Evolutionary conservation across 2,329 filamentous ascomycete species (phyloP).

Genomic region (Neofusicoccum kwambonambiense): DNA sequence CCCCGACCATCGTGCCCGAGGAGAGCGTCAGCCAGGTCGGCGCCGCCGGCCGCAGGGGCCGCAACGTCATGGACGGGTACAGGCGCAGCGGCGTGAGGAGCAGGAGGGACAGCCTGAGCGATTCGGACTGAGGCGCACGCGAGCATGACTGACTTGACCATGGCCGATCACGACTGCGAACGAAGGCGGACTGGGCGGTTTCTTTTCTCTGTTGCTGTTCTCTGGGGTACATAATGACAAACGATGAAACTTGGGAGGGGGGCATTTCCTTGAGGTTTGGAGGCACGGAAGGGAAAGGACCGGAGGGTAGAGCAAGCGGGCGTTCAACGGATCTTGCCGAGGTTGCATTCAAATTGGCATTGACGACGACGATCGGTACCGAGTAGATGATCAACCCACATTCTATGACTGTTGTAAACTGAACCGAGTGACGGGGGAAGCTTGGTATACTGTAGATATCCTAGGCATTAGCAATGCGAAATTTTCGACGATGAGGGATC

Average conservation of each 20-base stretch:
- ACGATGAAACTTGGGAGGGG: background rate
- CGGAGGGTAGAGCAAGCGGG: background rate
- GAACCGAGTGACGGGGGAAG: background rate
- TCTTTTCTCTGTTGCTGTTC: background rate
- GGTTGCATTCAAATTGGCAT: background rate
- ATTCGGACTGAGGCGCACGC: conserved; percentile 24
- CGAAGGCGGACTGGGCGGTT: background rate
- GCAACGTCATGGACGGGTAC: conserved; percentile 46
- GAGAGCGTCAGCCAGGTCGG: conserved; percentile 43
- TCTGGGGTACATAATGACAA: background rate
- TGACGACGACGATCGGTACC: background rate
- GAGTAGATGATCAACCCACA: background rate
- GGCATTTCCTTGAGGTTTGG: background rate
- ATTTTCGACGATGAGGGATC: background rate
- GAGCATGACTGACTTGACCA: background rate
- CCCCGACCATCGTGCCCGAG: conserved; percentile 33
- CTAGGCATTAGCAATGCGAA: background rate
- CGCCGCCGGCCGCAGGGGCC: conserved; percentile 30
- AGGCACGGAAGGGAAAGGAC: too few relatives aligned
- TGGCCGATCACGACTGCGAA: too few relatives aligned
- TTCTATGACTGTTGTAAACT: too few relatives aligned
- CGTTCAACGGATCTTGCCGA: background rate
- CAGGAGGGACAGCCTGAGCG: conserved; percentile 54
- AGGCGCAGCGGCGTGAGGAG: conserved; percentile 42
- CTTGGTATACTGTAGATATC: background rate